Evolutionary conservation across 495 filamentous ascomycete species (phyloP), one percentile per base, ranked within the genome.

Genomic region (Platismatia glauca): DNA sequence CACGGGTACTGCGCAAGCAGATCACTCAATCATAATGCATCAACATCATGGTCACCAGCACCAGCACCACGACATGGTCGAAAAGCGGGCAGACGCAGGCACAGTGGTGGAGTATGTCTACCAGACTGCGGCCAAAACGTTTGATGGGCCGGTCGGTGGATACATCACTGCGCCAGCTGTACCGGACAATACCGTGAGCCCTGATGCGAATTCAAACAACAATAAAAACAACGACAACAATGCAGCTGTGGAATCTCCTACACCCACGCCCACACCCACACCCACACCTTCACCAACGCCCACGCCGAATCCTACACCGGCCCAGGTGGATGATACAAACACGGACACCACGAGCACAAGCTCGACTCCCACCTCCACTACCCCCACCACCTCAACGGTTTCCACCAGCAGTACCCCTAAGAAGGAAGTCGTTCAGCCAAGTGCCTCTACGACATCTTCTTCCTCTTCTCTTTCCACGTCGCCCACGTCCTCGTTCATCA

Each of bases 61-160:
- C 44, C 57, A 66, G 33, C 68, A 60, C 6, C 24, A 34, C 22
- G 43, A 55, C 24, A 52, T 63, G 59, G 62, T 58, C 20, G 63
- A 35, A 72, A 52, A 67, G 63, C 22, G 68, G 66, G 41, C 63
- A 69, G 27, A n/a, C n/a, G 48, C 15, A 37, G 72, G 66, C 35
- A 82, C 79, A 2, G 67, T 80, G 58, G 72, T 76, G 5, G 73
- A 75, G 22, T 76, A 80, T 39, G 79, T 86, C 16, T 83, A 84
- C 69, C 70, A 80, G 58, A 87, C 85, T 13, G 74, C 81, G 50
- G 60, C 75, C 8, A 68, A 76, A 37, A 85, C 82, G 27, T 87
- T 85, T 57, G 71, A 75, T 38, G 84, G 83, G 18, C 74, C 78
- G 1, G 71, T 84, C 52, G 83, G 71, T 52, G 84, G 83, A 46